phyloP scores from a whole-genome alignment of 345 rosid genomes.

The Hibiscus trionum region DNA sequence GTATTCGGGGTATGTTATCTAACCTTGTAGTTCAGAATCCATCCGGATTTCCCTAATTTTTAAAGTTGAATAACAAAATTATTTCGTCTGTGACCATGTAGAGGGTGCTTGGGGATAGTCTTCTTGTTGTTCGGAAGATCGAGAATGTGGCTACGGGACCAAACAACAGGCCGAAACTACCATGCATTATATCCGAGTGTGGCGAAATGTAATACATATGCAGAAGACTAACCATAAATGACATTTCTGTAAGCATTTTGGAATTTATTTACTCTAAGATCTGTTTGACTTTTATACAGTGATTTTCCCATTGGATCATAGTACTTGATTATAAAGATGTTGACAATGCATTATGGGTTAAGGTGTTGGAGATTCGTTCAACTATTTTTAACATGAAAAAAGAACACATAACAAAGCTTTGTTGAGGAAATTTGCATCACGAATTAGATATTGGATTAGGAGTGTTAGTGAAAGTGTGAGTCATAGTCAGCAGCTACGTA shows the following conservation, averaged over 20 bases:
- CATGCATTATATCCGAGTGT: conserved; percentile 72
- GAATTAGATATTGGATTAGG: no score
- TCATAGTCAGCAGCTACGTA: no score
- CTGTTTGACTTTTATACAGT: background rate
- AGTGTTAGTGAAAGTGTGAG: no score
- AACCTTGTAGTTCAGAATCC: background rate
- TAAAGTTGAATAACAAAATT: background rate
- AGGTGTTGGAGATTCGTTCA: no score
- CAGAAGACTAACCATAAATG: background rate
- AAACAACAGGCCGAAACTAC: conserved; percentile 80
- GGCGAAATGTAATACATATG: conserved; percentile 65
- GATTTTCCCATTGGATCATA: background rate
- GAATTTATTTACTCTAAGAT: background rate
- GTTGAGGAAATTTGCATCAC: no score
- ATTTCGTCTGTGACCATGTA: conserved; percentile 11
- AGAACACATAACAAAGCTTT: no score
- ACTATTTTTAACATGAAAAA: no score
- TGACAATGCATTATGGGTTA: no score
- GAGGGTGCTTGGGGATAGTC: conserved; percentile 94
- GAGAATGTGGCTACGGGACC: conserved; percentile 96
- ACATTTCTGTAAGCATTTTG: background rate
- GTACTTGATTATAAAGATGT: no score
- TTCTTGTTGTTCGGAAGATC: conserved; percentile 73
- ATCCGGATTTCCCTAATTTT: background rate
- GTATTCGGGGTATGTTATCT: conserved; percentile 84